Conservation (phyloP, 257 asterid genomes). For the Solanum clarkiae region DNA sequence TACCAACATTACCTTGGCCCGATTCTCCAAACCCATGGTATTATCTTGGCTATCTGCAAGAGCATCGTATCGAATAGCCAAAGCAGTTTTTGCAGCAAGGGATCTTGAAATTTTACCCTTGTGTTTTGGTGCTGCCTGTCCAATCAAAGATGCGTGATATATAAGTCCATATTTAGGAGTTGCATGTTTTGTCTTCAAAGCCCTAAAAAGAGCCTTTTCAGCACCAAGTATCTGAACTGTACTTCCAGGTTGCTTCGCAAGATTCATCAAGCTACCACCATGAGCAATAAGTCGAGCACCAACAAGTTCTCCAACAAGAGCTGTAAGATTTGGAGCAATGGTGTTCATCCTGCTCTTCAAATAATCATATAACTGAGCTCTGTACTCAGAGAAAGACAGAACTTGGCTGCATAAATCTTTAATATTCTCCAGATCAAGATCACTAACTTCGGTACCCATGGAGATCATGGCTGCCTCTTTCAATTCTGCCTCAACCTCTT, state of each 20-base stretch:
- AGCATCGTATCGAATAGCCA: conserved; percentile 79
- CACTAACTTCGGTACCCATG: conserved; percentile 95
- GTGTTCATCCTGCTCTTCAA: conserved; percentile 85
- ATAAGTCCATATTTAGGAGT: conserved; percentile 89
- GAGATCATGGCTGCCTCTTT: conserved; percentile 81
- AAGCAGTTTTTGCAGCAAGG: conserved; percentile 77
- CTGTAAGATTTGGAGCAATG: conserved; percentile 86
- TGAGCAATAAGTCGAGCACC: conserved; percentile 95
- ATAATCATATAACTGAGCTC: conserved; percentile 80
- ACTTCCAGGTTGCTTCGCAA: conserved; percentile 95
- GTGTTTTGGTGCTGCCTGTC: conserved; percentile 90
- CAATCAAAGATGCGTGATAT: conserved; percentile 85
- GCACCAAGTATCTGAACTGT: conserved; percentile 94
- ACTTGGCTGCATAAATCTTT: conserved; percentile 85
- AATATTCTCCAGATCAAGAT: conserved; percentile 71
- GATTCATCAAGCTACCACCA: conserved; percentile 87
- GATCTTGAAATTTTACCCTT: conserved; percentile 89
- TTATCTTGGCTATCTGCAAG: conserved; percentile 66
- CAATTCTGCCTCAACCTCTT: conserved; percentile 72
- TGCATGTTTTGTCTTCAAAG: conserved; percentile 81
- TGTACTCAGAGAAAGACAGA: conserved; percentile 65
- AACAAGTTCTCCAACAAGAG: conserved; percentile 89
- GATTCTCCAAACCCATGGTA: conserved; percentile 73
- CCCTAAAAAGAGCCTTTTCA: conserved; percentile 87
- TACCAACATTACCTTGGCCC: conserved; percentile 34